A percentile compares a stretch with the other conserved stretches of the same genome.
Conservation (phyloP, 2,329 filamentous ascomycete species). For the Verticillium klebahnii region DNA sequence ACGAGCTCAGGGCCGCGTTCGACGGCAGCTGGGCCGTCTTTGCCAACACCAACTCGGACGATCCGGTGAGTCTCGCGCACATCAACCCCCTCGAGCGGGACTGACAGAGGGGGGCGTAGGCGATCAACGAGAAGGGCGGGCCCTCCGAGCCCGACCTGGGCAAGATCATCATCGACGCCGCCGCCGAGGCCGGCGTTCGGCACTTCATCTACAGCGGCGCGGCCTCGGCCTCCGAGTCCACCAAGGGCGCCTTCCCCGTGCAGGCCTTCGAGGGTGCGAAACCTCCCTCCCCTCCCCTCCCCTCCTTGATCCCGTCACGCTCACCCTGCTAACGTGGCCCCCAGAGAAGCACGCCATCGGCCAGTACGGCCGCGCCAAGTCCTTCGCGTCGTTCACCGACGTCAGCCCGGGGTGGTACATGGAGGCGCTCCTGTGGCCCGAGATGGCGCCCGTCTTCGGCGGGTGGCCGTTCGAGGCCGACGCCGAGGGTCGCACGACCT, state of each 20-base stretch:
- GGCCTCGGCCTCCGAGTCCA: conserved; percentile 24
- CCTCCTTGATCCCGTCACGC: not conserved
- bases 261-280: conserved; percentile 27
- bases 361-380: conserved; percentile 26
- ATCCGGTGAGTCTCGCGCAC: conserved; percentile 11
- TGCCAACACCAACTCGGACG: conserved; percentile 26
- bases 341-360: conserved; percentile 33
- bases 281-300: not conserved
- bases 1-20: conserved; percentile 20
- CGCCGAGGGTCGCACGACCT: conserved; percentile 29
- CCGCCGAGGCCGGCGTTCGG: conserved; percentile 24
- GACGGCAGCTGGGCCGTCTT: conserved; percentile 26
- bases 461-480: conserved; percentile 33
- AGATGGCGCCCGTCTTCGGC: conserved; percentile 20
- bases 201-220: conserved; percentile 32
- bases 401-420: conserved; percentile 36
- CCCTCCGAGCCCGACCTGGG: conserved; percentile 29
- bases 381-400: conserved; percentile 28
- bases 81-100: not conserved
- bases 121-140: conserved; percentile 17
- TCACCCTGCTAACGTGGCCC: not conserved
- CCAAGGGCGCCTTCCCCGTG: conserved; percentile 23
- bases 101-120: not conserved
- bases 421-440: conserved; percentile 25
- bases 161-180: conserved; percentile 26